Conservation (phyloP, 2,329 filamentous ascomycete species). For the Plectosphaerella cucumerina region DNA sequence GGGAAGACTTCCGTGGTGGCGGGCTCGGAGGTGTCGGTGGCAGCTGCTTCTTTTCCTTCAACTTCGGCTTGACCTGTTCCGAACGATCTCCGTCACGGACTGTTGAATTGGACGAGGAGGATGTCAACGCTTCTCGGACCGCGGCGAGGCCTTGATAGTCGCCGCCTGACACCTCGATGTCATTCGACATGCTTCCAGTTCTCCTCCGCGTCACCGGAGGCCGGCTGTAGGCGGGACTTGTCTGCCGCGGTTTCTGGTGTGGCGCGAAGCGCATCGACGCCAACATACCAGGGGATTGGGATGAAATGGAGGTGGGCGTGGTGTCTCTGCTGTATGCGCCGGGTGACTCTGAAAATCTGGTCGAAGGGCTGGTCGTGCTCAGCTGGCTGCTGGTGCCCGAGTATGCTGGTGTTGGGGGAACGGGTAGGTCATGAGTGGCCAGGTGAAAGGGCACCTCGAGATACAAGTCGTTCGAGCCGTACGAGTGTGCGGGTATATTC, state of each 20-base stretch:
- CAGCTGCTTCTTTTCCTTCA: slow-evolving; percentile 39
- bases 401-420: slow-evolving; percentile 58
- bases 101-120: slow-evolving; percentile 69
- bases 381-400: slow-evolving; percentile 52
- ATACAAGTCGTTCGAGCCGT: slow-evolving; percentile 24
- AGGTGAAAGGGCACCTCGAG: slow-evolving; percentile 51
- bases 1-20: slow-evolving; percentile 58
- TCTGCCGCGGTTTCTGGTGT: slow-evolving; percentile 43
- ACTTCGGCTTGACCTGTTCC: slow-evolving; percentile 27
- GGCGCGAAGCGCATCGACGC: slow-evolving; percentile 40
- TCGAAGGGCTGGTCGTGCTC: slow-evolving; percentile 66
- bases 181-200: slow-evolving; percentile 50
- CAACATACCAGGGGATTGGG: slow-evolving; percentile 64
- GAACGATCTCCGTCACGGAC: slow-evolving; percentile 48
- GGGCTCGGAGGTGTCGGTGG: slow-evolving; percentile 54
- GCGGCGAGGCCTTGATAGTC: slow-evolving; percentile 58
- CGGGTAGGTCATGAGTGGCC: slow-evolving; percentile 60
- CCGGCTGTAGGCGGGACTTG: slow-evolving; percentile 50
- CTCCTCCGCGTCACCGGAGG: slow-evolving; percentile 58
- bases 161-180: slow-evolving; percentile 37
- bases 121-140: slow-evolving; percentile 66
- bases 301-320: slow-evolving; percentile 74
- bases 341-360: slow-evolving; percentile 69
- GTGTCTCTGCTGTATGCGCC: slow-evolving; percentile 72
- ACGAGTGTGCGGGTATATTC: slow-evolving; percentile 32